Base-by-base conservation (phyloP, 768 basidiomycete genomes). In the Podaxis mareebaensis region DNA sequence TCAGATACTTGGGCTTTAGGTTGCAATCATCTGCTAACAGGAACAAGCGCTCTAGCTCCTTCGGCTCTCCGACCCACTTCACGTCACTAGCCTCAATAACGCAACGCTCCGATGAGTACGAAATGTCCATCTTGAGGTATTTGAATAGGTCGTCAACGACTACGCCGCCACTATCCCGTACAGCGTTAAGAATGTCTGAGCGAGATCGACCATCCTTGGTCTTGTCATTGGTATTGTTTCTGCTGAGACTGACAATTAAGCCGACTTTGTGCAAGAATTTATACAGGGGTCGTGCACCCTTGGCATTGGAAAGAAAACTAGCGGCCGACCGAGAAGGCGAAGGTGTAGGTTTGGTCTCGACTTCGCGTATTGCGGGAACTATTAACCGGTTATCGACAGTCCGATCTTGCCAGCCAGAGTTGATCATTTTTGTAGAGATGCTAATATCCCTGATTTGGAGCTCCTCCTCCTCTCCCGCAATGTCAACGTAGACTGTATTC, bases 1-100 rank as follows among this genome's bases (percentile, higher is more conserved):
- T 81, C 58, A 96, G 78, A 69, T 84, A 94, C 73, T 95, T 96
- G 10, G 89, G 84, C 67, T 92, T 95, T 61, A 85, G 83, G 66
- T 81, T 85, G 8, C 81, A 72, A 13, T 86, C 83, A 65, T 92
- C 87, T 0, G 91, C 84, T 15, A 93, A 65, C 44, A 93, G 77
- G 73, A 92, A 91, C 24, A 90, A 78, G 13, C 83, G 81, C 15
- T 83, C 72, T 40, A 85, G 74, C 76, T n/a, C 70, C 63, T 64
- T 66, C 3, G 48, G 58, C 38, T 77, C 76, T 57, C 78, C 79
- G 20, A 67, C 72, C 74, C 81, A 83, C 40, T 74, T 70, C 30
- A 85, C 79, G 38, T 90, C 84, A 17, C 77, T 70, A 38, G 79
- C 75, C 3, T 73, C 71, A 36, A 85, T 80, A 22, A 77, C 68